Evolutionary conservation across 1,284 basidiomycete species (phyloP).

Genomic region (Apiotrichum gracile): DNA sequence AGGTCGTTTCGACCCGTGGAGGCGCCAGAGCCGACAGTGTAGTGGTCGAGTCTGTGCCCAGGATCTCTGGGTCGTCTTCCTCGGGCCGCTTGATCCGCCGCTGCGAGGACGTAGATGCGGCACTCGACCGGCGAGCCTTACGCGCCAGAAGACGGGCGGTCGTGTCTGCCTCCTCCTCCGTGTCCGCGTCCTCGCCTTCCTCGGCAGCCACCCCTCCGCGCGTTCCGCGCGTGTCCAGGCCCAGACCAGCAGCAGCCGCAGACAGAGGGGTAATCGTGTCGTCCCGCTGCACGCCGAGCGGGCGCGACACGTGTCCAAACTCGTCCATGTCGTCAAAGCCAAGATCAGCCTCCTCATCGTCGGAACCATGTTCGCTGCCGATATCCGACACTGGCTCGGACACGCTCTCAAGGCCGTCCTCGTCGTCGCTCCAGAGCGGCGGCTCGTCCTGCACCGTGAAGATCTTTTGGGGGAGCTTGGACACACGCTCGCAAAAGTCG

Average conservation of each 20-base stretch:
- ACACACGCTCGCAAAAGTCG: constrained; percentile 68
- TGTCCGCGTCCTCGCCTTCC: background rate
- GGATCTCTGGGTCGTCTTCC: background rate
- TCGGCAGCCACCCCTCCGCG: background rate
- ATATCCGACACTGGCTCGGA: constrained; percentile 54
- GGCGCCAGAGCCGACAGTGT: background rate
- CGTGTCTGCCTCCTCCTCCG: background rate
- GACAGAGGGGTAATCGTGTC: background rate
- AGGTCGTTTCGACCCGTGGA: background rate
- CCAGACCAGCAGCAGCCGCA: background rate
- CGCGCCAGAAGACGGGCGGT: background rate
- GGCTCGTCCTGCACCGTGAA: constrained; percentile 80
- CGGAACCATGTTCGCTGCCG: background rate
- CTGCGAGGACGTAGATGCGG: background rate
- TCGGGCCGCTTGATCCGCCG: background rate
- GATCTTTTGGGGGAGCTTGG: constrained; percentile 64
- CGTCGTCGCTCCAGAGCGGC: constrained; percentile 67
- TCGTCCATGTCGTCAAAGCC: constrained; percentile 3
- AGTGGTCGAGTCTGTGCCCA: background rate
- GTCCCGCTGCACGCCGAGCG: background rate
- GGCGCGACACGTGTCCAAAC: constrained; percentile 8
- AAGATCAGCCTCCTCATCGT: constrained; percentile 3
- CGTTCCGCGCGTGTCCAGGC: background rate
- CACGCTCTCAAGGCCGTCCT: constrained; percentile 70
- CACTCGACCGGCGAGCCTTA: background rate